Evolutionary conservation across 2,329 filamentous ascomycete genomes (phyloP).

Genomic region (Alternaria viburni): DNA sequence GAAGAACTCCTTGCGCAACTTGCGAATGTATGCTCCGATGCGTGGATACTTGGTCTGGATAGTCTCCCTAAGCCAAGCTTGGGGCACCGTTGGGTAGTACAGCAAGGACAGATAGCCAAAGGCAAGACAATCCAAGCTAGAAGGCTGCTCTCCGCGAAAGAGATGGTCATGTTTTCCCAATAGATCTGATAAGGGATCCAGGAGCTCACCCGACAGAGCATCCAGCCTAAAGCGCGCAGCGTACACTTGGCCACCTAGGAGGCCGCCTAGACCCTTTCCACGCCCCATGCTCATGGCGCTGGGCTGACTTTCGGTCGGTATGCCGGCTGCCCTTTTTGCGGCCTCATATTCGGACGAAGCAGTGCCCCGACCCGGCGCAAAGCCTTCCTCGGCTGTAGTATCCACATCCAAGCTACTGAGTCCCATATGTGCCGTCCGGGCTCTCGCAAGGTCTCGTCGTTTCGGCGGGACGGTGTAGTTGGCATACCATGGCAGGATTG

Average conservation of each 20-base stretch:
- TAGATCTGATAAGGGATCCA: conserved; percentile 72
- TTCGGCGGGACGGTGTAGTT: conserved; percentile 84
- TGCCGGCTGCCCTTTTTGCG: conserved; percentile 45
- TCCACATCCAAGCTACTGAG: conserved; percentile 55
- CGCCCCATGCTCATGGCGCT: conserved; percentile 58
- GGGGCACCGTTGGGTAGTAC: conserved; percentile 65
- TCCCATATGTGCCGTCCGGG: conserved; percentile 64
- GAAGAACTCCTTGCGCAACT: conserved; percentile 40
- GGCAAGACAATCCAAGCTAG: conserved; percentile 77
- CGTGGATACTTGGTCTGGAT: conserved; percentile 58
- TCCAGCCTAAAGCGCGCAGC: conserved; percentile 78
- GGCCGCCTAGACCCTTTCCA: conserved; percentile 64
- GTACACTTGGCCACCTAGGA: conserved; percentile 72
- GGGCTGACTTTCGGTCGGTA: conserved; percentile 43
- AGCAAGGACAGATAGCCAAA: conserved; percentile 82
- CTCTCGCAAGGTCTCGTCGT: conserved; percentile 72
- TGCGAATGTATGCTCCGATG: conserved; percentile 48
- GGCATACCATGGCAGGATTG: conserved; percentile 81
- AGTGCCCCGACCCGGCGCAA: conserved; percentile 37
- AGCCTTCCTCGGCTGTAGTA: conserved; percentile 45
- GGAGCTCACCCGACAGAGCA: conserved; percentile 70
- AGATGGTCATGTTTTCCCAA: conserved; percentile 64
- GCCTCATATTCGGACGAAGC: conserved; percentile 46
- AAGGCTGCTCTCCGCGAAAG: conserved; percentile 59
- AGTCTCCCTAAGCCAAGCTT: conserved; percentile 66